These are phyloP conservation scores for Arthrobotrys iridis DNA, from an alignment of 2,329 filamentous ascomycete genomes.

Conservation along the genomic window DNA sequence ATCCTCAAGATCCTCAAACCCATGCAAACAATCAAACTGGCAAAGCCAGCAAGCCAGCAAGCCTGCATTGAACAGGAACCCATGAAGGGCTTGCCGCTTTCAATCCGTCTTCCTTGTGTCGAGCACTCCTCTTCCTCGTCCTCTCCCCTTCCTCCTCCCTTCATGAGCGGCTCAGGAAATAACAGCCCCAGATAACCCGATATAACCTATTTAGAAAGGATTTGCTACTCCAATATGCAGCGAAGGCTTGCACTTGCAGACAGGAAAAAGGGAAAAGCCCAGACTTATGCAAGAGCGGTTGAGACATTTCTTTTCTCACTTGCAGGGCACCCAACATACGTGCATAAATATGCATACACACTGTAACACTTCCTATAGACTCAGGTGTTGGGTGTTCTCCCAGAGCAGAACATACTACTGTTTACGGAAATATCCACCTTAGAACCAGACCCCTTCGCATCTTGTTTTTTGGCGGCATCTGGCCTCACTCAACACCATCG, in stretches of 20 bases:
- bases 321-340: conserved; percentile 23
- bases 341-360: conserved; percentile 7
- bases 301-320: conserved; percentile 51
- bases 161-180: background rate
- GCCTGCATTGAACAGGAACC: background rate
- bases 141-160: no score
- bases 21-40: conserved; percentile 12
- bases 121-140: background rate
- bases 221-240: conserved; percentile 47
- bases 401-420: no score
- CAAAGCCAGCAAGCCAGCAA: conserved; percentile 19
- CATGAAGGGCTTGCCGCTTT: conserved; percentile 1
- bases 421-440: no score
- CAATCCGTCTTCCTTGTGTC: background rate
- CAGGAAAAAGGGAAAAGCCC: conserved; percentile 16
- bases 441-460: no score
- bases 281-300: conserved; percentile 51
- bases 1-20: background rate
- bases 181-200: conserved; percentile 6
- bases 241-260: conserved; percentile 36
- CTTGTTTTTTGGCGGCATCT: no score
- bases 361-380: no score
- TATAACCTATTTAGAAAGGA: conserved; percentile 43
- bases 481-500: no score
- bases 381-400: background rate